These are phyloP conservation scores for Citrullus amarus DNA, from an alignment of 306 rosid species.

Conservation along the genomic window DNA sequence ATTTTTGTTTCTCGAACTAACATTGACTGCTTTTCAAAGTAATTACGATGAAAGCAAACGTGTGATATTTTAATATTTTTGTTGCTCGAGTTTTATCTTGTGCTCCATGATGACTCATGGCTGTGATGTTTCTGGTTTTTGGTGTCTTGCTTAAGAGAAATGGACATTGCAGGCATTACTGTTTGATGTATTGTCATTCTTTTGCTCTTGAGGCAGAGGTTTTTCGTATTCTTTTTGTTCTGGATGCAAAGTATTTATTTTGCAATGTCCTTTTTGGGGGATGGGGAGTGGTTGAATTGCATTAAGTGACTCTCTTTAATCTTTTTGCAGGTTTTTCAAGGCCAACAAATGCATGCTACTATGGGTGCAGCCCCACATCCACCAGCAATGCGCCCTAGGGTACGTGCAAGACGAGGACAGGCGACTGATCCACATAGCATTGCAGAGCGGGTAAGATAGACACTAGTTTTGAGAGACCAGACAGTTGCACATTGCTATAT, in stretches of 20 bases:
- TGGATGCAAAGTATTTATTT: background rate
- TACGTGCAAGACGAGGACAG: constrained; percentile 96
- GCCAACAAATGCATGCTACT: constrained; percentile 56
- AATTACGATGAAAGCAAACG: background rate
- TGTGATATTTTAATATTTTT: background rate
- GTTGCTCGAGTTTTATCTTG: background rate
- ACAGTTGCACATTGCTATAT: background rate
- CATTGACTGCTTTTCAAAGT: background rate
- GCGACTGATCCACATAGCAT: constrained; percentile 99
- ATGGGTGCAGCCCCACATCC: constrained; percentile 64
- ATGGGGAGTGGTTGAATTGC: background rate
- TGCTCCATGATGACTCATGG: background rate
- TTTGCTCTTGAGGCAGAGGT: background rate
- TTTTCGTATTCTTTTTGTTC: background rate
- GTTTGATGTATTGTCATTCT: background rate
- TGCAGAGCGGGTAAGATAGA: constrained; percentile 77
- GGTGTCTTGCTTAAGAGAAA: background rate
- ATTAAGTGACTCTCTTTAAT: background rate
- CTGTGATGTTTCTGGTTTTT: background rate
- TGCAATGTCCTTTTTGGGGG: background rate
- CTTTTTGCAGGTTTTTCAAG: constrained; percentile 59
- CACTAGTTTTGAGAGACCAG: background rate
- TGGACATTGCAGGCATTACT: background rate
- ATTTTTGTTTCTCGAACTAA: background rate
- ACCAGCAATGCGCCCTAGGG: constrained; percentile 91